Percentiles rank a stretch among this genome's conserved stretches.
phyloP scores from a whole-genome alignment of 1,139 yeast species.

The Nakaseomyces sp. region DNA sequence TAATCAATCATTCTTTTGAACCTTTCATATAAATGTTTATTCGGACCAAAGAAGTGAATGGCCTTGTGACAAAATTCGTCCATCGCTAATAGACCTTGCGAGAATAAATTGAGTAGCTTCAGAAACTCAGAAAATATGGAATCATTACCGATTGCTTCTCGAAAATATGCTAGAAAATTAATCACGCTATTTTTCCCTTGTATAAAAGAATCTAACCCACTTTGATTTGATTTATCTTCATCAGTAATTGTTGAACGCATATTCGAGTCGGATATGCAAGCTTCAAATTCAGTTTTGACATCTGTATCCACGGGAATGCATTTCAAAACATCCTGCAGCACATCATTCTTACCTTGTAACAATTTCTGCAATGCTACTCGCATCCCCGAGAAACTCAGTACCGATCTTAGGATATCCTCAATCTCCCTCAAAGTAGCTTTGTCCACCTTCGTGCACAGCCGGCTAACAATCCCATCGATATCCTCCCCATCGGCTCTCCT shows the following conservation, averaged over 20 bases:
- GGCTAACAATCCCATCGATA: not conserved
- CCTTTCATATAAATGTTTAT: conserved; percentile 74
- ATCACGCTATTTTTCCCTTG: not conserved
- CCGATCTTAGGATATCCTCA: not conserved
- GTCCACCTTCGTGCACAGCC: not conserved
- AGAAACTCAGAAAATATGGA: conserved; percentile 84
- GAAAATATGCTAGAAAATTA: conserved; percentile 42
- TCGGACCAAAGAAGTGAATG: conserved; percentile 72
- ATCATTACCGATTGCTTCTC: conserved; percentile 77
- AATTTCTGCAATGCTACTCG: not conserved
- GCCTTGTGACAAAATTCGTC: conserved; percentile 71
- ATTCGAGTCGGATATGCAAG: not conserved
- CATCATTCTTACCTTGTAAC: not conserved
- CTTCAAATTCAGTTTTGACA: not conserved
- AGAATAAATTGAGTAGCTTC: conserved; percentile 70
- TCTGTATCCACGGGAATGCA: not conserved
- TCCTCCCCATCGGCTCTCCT: not conserved
- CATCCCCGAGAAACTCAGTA: not conserved
- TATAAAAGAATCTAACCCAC: not conserved
- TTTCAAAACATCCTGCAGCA: not conserved
- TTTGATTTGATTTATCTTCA: not conserved
- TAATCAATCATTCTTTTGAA: conserved; percentile 82
- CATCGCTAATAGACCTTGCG: conserved; percentile 81
- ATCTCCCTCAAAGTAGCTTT: not conserved
- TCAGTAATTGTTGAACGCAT: not conserved